Evolutionary conservation across 2,329 filamentous ascomycete genomes (phyloP).

Genomic region (Aspergillus novofumigatus): DNA sequence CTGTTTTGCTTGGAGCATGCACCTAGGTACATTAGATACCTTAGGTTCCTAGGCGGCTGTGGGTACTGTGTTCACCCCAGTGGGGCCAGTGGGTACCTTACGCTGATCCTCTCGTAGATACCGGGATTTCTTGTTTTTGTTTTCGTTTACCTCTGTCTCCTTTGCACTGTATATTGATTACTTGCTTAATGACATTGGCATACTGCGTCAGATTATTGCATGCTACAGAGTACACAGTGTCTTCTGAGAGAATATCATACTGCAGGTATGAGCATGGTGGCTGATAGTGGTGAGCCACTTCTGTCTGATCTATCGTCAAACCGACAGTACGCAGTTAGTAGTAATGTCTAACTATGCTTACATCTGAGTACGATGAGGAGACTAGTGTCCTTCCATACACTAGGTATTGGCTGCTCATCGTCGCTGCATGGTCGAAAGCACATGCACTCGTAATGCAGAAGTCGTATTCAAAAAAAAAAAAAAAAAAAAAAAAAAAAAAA

Average conservation of each 20-base stretch:
- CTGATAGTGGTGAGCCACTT: neutral
- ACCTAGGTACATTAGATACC: neutral
- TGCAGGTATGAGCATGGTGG: neutral
- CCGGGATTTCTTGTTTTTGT: too few relatives aligned
- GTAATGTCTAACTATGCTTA: neutral
- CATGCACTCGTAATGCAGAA: neutral
- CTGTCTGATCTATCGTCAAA: neutral
- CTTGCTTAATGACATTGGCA: neutral
- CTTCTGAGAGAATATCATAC: neutral
- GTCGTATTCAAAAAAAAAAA: neutral
- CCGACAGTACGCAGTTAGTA: neutral
- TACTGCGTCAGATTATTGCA: neutral
- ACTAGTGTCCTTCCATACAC: neutral
- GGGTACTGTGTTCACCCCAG: neutral
- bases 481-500: neutral
- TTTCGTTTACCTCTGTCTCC: too few relatives aligned
- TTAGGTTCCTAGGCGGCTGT: neutral
- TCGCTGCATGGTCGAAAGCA: neutral
- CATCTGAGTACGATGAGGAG: neutral
- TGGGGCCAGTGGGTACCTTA: neutral
- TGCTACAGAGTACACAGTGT: neutral
- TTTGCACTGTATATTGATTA: neutral
- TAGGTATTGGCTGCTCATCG: neutral
- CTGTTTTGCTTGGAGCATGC: too few relatives aligned
- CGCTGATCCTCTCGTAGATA: neutral